These are phyloP conservation scores for Choiromyces venosus DNA, from an alignment of 495 filamentous ascomycete species.

Conservation along the genomic window DNA sequence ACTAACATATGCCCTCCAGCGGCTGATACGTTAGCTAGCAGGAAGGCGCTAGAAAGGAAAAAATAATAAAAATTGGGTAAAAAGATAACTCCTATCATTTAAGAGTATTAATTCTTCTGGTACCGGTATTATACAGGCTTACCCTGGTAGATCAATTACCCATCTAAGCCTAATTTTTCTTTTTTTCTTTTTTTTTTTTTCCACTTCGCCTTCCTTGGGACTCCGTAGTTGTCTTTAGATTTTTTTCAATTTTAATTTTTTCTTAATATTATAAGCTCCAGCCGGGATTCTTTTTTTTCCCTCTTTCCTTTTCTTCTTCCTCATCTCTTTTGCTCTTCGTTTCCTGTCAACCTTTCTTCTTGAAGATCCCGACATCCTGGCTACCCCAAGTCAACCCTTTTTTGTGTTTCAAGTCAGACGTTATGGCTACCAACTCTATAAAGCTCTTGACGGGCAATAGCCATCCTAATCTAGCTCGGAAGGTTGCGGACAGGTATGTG, in stretches of 20 bases:
- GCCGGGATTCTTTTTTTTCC: not conserved
- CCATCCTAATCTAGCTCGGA: conserved; percentile 82
- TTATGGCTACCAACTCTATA: conserved; percentile 66
- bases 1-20: not conserved
- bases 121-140: not conserved
- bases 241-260: not conserved
- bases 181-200: not conserved
- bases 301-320: not conserved
- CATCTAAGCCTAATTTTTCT: not conserved
- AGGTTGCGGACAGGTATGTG: conserved; percentile 81
- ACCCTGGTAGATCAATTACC: not conserved
- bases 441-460: conserved; percentile 94
- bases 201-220: not conserved
- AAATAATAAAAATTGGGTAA: not conserved
- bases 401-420: conserved; percentile 26
- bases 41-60: not conserved
- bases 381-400: not conserved
- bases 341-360: not conserved
- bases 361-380: not conserved
- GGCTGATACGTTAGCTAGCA: not conserved
- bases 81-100: too few species aligned
- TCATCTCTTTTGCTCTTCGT: not conserved
- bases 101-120: not conserved
- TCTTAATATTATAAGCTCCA: not conserved
- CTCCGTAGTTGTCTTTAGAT: conserved; percentile 4